A percentile compares a stretch with the other conserved stretches of the same genome.
Conservation (phyloP, 1,139 yeast genomes). For the Sugiyamaella paludigena region DNA sequence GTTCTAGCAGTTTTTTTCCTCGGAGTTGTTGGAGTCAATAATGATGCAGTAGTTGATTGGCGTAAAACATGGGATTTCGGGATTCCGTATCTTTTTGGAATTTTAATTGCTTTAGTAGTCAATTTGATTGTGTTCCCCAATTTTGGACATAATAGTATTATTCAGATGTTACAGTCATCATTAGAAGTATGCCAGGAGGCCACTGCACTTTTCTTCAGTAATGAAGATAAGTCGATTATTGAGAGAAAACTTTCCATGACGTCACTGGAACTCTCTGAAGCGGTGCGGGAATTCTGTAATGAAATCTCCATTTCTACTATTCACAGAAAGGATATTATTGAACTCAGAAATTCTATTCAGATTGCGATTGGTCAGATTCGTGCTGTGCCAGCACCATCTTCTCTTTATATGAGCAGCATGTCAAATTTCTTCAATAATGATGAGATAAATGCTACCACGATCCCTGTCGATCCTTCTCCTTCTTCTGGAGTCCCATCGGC, state of each 20-base stretch:
- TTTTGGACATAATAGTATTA: slow-evolving; percentile 37
- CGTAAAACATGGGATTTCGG: slow-evolving; percentile 43
- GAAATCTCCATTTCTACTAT: slow-evolving; percentile 42
- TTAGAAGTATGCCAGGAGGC: slow-evolving; percentile 22
- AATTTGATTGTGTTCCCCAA: slow-evolving; percentile 43
- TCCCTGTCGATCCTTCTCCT: too few species aligned
- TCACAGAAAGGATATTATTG: slow-evolving; percentile 36
- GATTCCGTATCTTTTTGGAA: slow-evolving; percentile 46
- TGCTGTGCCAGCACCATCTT: slow-evolving; percentile 40
- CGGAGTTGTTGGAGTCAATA: slow-evolving; percentile 27
- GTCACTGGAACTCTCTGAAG: slow-evolving; percentile 41
- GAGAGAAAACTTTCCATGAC: slow-evolving; percentile 35
- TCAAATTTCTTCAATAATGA: not conserved
- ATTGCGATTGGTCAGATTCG: slow-evolving; percentile 42
- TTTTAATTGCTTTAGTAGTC: slow-evolving; percentile 40
- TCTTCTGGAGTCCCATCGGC: too few species aligned
- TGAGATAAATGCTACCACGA: not conserved
- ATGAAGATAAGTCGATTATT: slow-evolving; percentile 22
- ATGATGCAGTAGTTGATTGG: slow-evolving; percentile 35
- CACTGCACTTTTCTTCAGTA: slow-evolving; percentile 17
- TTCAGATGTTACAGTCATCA: slow-evolving; percentile 20
- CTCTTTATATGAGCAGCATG: slow-evolving; percentile 22
- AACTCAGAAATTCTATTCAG: slow-evolving; percentile 44
- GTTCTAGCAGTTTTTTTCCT: slow-evolving; percentile 42
- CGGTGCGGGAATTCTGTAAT: slow-evolving; percentile 45